These are phyloP conservation scores for Dillenia turbinata DNA, from an alignment of 164 flowering plant species.

Conservation along the genomic window DNA sequence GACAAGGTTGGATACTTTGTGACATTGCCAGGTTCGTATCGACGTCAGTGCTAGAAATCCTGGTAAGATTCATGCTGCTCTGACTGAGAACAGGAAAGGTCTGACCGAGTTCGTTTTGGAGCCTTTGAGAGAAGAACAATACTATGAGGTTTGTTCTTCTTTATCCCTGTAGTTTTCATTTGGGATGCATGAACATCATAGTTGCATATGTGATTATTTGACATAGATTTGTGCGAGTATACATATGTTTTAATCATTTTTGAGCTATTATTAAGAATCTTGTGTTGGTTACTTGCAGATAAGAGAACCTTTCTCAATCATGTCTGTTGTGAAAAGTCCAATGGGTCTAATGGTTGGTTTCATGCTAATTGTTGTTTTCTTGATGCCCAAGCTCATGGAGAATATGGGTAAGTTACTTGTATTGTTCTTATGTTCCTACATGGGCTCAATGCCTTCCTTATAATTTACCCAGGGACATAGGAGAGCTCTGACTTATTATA, in stretches of 20 bases:
- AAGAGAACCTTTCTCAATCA: constrained; percentile 77
- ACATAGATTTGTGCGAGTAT: too few relatives aligned
- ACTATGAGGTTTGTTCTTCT: constrained; percentile 65
- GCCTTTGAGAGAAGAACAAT: constrained; percentile 81
- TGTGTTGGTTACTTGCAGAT: constrained; percentile 40
- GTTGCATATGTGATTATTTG: too few relatives aligned
- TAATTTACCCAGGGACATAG: too few relatives aligned
- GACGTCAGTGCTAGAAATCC: constrained; percentile 97
- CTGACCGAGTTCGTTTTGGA: constrained; percentile 82
- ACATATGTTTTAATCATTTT: background rate
- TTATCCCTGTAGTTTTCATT: background rate
- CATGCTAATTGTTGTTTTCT: constrained; percentile 80
- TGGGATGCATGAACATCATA: background rate
- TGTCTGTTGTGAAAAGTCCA: constrained; percentile 90
- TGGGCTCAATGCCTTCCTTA: too few relatives aligned
- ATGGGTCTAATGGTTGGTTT: constrained; percentile 99
- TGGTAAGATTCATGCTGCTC: constrained; percentile 92
- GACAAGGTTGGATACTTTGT: constrained; percentile 4
- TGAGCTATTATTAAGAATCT: constrained; percentile 1
- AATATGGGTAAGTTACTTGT: constrained; percentile 61
- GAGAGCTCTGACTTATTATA: too few relatives aligned
- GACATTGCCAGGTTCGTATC: constrained; percentile 70
- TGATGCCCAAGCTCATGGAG: constrained; percentile 92
- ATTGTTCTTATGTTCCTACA: too few relatives aligned
- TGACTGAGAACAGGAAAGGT: constrained; percentile 82